Base-by-base conservation (phyloP, 805 yeast genomes). In the Spathaspora arborariae region DNA sequence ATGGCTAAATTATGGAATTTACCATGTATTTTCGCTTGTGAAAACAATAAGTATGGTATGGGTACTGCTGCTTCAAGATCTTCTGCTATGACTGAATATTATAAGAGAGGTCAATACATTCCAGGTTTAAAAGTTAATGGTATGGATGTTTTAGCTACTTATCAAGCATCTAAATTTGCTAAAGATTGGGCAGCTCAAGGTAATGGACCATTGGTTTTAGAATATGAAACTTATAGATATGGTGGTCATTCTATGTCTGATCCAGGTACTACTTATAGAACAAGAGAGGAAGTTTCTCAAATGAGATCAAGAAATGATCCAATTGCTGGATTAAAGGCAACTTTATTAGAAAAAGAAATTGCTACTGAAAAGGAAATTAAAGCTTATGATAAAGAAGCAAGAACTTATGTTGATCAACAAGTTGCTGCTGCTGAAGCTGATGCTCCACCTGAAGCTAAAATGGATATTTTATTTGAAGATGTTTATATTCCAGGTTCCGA, bases 221-320 rank as follows among this genome's bases (percentile, higher is more conserved):
- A 94, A 79, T 94, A 86, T 75, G 97, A 91, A 78, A 94, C 99
- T 60, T 94, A 94, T 78, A 87, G 99, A 81, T 94, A 94, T 71
- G 98, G 98, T 79, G 99, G 99, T 72, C 99, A 94, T 83, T 94
- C 99, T 59, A 94, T 94, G 98, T 92, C 98, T 58, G 99, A 94
- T 76, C 99, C 99, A 64, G 99, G 99, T 81, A 94, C 99, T 71
- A 94, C 99, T 57, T 94, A 94, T 85, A 87, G 99, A 83, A 94
- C 99, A 67, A 91, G 99, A 80, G 99, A 94, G 77, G 99, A 94
- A 79, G 94, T 94, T 59, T 97, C 91, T 78, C 92, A 92, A 79
- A 91, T 94, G 97, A 88, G 99, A 80, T 89, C 98, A 39, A 87
- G 89, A 79, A 90, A 87, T 70, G 99, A 94, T 72, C 97, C 98